Base-by-base conservation (phyloP, 192 early-diverging fungal species). In the Hyaloraphidium curvatum region DNA sequence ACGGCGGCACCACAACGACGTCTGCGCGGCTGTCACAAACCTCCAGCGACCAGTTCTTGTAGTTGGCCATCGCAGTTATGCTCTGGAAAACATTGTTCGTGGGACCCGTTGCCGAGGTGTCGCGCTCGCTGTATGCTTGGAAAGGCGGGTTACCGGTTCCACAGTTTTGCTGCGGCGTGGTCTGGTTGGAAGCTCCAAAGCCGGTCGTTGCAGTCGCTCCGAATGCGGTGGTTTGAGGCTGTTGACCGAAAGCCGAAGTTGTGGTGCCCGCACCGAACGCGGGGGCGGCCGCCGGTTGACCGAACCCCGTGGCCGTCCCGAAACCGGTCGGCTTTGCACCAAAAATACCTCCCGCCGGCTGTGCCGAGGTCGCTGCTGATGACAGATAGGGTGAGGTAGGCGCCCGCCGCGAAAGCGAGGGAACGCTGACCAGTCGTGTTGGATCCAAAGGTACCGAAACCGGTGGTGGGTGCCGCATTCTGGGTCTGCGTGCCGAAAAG, bases 31-130 rank as follows among this genome's bases (percentile, higher is more conserved):
- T 17, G 11, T 13, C 3, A 56, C 30, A 29, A 19, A 75, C 91
- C 68, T 97, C 90, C 31, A 81, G 74, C 17, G 86, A 92, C 59
- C 67, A 90, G 25, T 70, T 76, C 52, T 75, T 78, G 58, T 97
- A 97, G 16, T 70, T 76, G 9, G 79, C 76, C 89, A 91, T 93
- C 23, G 85, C 83, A 30, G 77, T 73, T 41, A 93, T 82, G 39
- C 71, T 68, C 29, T 79, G 74, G 54, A 78, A 82, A 17, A 70
- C 59, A 28, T 79, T 78, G 27, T 68, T 75, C 2, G 70, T 61
- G 23, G n/a, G n/a, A n/a, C n/a, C n/a, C n/a, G n/a, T n/a, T n/a
- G 75, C 78, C 0, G 70, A 69, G 7, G 73, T 41, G 3, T 75
- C 67, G 28, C 59, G 62, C 30, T 80, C 79, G 7, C 59, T 40